Conservation (phyloP, 208 protist genomes). For the Acanthamoeba culbertsoni region DNA sequence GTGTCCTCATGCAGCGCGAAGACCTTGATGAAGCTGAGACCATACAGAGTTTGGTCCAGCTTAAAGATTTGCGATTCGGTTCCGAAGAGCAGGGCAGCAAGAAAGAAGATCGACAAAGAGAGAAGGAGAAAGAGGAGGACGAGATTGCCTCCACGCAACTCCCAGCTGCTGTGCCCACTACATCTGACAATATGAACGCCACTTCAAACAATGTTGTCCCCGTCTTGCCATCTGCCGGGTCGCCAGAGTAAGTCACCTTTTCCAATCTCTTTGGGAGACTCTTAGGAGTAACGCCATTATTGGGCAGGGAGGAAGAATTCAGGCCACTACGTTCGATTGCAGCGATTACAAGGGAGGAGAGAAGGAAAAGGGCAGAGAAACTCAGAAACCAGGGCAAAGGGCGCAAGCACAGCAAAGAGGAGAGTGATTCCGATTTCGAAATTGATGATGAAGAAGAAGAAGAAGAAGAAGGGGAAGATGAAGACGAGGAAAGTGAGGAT, state of each 20-base stretch:
- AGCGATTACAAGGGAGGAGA: neutral
- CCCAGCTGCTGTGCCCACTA: neutral
- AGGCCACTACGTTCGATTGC: neutral
- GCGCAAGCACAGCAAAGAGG: neutral
- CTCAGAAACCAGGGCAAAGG: neutral
- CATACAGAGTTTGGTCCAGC: conserved; percentile 2
- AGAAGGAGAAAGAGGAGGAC: neutral
- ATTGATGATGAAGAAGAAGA: neutral
- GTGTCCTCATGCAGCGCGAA: neutral
- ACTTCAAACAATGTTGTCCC: too few relatives aligned
- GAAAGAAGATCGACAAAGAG: conserved; percentile 26
- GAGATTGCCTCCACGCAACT: neutral
- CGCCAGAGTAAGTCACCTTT: too few relatives aligned
- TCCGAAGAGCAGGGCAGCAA: neutral
- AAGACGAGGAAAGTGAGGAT: neutral
- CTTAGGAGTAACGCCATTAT: neutral
- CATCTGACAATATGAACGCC: too few relatives aligned
- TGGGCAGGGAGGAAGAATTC: neutral
- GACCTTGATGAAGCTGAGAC: conserved; percentile 2
- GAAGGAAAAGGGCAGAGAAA: neutral
- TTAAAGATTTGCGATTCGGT: neutral
- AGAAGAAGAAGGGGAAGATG: neutral
- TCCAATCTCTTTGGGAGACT: too few relatives aligned
- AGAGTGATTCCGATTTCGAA: neutral
- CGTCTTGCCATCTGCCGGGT: neutral